A percentile compares a stretch with the other conserved stretches of the same genome.
phyloP scores from a whole-genome alignment of 768 basidiomycete species.

The Termitomyces sp. region DNA sequence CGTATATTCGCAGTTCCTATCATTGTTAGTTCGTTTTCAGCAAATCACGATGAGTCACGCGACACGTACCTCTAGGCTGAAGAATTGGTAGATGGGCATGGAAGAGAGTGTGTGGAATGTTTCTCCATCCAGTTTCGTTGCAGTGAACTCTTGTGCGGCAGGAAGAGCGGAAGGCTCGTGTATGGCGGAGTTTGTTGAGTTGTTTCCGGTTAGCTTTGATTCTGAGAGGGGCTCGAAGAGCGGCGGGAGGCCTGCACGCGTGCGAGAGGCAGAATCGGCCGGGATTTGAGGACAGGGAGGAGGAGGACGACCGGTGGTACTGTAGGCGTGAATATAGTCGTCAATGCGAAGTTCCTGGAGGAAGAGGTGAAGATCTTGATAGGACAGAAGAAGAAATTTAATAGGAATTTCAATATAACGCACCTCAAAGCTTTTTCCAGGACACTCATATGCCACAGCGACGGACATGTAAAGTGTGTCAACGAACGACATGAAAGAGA shows the following conservation, averaged over 20 bases:
- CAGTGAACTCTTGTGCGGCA: slow-evolving; percentile 17
- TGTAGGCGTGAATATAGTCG: slow-evolving; percentile 52
- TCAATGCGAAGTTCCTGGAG: slow-evolving; percentile 50
- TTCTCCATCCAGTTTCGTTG: slow-evolving; percentile 18
- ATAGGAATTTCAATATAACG: too few species aligned
- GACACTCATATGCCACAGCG: slow-evolving; percentile 16
- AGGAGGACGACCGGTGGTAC: slow-evolving; percentile 43
- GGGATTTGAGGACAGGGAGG: slow-evolving; percentile 46
- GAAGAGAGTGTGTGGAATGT: slow-evolving; percentile 34
- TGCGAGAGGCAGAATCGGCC: slow-evolving; percentile 37
- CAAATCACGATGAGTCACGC: not conserved
- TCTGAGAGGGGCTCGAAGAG: slow-evolving; percentile 42
- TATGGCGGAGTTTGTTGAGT: slow-evolving; percentile 13
- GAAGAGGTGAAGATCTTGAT: not conserved
- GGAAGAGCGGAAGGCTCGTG: slow-evolving; percentile 20
- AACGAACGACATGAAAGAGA: not conserved
- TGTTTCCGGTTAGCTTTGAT: not conserved
- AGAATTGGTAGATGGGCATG: slow-evolving; percentile 30
- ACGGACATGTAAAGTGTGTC: slow-evolving; percentile 23
- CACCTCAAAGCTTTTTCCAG: slow-evolving; percentile 29
- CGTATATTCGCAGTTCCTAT: slow-evolving; percentile 42
- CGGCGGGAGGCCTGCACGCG: slow-evolving; percentile 43
- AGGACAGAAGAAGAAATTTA: too few species aligned
- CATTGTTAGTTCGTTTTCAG: not conserved
- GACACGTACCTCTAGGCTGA: slow-evolving; percentile 40